phyloP scores from a whole-genome alignment of 176 grass and related monocot genomes.

The Lolium rigidum region DNA sequence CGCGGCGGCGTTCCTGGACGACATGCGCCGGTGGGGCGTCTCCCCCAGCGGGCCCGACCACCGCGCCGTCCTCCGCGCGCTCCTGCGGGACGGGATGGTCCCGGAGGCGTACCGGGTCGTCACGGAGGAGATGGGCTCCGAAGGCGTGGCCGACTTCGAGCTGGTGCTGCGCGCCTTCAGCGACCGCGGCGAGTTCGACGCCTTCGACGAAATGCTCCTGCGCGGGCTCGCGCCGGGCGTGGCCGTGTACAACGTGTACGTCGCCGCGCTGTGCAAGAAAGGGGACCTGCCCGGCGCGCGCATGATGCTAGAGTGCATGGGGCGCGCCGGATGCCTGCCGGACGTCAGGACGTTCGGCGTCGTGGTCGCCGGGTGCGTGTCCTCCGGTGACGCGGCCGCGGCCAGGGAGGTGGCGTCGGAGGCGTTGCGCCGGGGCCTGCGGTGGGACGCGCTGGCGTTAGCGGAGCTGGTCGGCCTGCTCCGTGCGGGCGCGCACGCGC shows the following conservation, averaged over 20 bases:
- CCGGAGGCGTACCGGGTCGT: slow-evolving; percentile 59
- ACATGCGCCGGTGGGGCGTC: slow-evolving; percentile 63
- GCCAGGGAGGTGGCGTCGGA: slow-evolving; percentile 49
- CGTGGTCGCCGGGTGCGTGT: slow-evolving; percentile 42
- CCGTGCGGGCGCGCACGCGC: not conserved
- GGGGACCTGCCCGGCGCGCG: slow-evolving; percentile 55
- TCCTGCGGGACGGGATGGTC: slow-evolving; percentile 50
- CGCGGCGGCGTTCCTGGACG: slow-evolving; percentile 49
- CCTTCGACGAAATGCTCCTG: slow-evolving; percentile 80
- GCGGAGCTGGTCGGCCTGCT: slow-evolving; percentile 31
- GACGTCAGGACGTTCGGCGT: slow-evolving; percentile 43
- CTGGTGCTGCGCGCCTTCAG: slow-evolving; percentile 42
- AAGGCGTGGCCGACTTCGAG: slow-evolving; percentile 47
- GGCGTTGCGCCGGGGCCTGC: slow-evolving; percentile 43
- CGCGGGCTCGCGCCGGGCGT: slow-evolving; percentile 52
- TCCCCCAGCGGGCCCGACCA: slow-evolving; percentile 30
- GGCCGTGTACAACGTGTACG: slow-evolving; percentile 52
- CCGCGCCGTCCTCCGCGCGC: slow-evolving; percentile 37
- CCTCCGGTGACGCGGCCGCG: slow-evolving; percentile 28
- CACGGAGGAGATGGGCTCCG: slow-evolving; percentile 48
- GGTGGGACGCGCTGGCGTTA: slow-evolving; percentile 50
- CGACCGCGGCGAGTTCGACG: slow-evolving; percentile 15
- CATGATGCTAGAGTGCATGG: slow-evolving; percentile 71
- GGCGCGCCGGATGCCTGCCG: slow-evolving; percentile 59
- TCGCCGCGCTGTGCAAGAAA: slow-evolving; percentile 46